Evolutionary conservation across 2,329 filamentous ascomycete species (phyloP).

Genomic region (Neoascochyta sp.): DNA sequence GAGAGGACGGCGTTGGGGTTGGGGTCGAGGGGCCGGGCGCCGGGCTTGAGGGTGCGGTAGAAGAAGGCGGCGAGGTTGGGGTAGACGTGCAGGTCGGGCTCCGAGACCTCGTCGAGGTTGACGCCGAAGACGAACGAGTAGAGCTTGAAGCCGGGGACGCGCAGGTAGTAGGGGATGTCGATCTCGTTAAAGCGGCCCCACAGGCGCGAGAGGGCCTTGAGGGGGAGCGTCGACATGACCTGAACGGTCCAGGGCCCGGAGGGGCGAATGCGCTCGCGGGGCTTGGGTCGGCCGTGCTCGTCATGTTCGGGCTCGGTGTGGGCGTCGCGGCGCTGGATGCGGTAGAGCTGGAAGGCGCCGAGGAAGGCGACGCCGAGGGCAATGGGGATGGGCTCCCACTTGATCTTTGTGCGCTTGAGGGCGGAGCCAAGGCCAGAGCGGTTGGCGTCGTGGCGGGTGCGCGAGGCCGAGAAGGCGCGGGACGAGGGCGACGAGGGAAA

Average conservation of each 20-base stretch:
- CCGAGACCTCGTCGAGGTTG: conserved; percentile 78
- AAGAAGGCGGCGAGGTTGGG: conserved; percentile 96
- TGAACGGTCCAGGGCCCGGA: conserved; percentile 90
- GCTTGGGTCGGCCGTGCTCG: conserved; percentile 45
- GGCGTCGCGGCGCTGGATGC: conserved; percentile 57
- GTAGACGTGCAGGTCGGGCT: conserved; percentile 83
- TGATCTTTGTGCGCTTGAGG: conserved; percentile 62
- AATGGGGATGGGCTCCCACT: conserved; percentile 89
- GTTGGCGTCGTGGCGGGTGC: conserved; percentile 52
- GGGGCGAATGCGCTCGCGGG: conserved; percentile 64
- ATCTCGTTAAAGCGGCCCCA: conserved; percentile 93
- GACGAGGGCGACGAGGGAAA: conserved; percentile 43
- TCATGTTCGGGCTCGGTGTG: conserved; percentile 39
- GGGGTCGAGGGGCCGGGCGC: conserved; percentile 77
- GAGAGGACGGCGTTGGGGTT: conserved; percentile 77
- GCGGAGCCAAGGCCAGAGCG: conserved; percentile 55
- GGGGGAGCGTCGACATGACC: conserved; percentile 85
- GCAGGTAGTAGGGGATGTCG: conserved; percentile 79
- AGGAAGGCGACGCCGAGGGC: conserved; percentile 81
- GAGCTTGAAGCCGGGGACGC: conserved; percentile 84
- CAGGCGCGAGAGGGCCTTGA: conserved; percentile 83
- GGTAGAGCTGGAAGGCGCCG: conserved; percentile 79
- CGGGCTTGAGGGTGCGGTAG: conserved; percentile 90
- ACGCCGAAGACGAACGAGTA: conserved; percentile 93
- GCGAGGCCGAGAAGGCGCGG: conserved; percentile 40